A percentile compares a stretch with the other conserved stretches of the same genome.
Conservation (phyloP, 1,284 basidiomycete genomes). For the Moesziomyces parantarcticus region DNA sequence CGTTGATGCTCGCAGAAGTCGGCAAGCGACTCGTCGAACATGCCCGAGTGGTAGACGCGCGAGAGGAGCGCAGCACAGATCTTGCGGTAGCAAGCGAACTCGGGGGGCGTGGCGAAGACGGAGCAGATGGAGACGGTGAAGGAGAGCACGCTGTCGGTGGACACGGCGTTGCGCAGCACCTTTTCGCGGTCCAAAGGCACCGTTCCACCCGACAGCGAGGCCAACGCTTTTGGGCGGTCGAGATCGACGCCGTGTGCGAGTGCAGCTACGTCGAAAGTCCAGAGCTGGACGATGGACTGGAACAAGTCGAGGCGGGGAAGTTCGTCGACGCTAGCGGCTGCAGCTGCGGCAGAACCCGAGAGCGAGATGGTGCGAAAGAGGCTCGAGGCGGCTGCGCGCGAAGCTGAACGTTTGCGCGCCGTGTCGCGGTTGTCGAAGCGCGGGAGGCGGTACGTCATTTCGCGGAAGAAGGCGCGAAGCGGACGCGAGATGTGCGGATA, state of each 20-base stretch:
- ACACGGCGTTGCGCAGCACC: slow-evolving; percentile 34
- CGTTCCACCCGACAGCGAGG: slow-evolving; percentile 18
- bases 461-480: slow-evolving; percentile 52
- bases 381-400: slow-evolving; percentile 15
- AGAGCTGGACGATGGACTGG: slow-evolving; percentile 56
- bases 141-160: slow-evolving; percentile 46
- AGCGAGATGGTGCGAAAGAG: slow-evolving; percentile 28
- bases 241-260: slow-evolving; percentile 40
- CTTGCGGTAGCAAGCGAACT: slow-evolving; percentile 31
- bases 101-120: slow-evolving; percentile 31
- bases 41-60: slow-evolving; percentile 20
- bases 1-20: slow-evolving; percentile 28
- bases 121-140: slow-evolving; percentile 30
- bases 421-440: slow-evolving; percentile 37
- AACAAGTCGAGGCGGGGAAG: slow-evolving; percentile 48
- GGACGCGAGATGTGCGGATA: slow-evolving; percentile 51
- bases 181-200: slow-evolving; percentile 33
- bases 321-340: slow-evolving; percentile 46
- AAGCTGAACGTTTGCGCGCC: slow-evolving; percentile 32
- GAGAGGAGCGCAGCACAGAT: slow-evolving; percentile 18
- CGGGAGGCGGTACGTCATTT: slow-evolving; percentile 37
- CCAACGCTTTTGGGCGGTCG: slow-evolving; percentile 6
- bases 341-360: slow-evolving; percentile 25
- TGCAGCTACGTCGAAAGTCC: slow-evolving; percentile 50
- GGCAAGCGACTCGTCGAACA: slow-evolving; percentile 16